A percentile compares a stretch with the other conserved stretches of the same genome.
Evolutionary conservation across 2,329 filamentous ascomycete species (phyloP).

Genomic region (Tolypocladium tropicale): DNA sequence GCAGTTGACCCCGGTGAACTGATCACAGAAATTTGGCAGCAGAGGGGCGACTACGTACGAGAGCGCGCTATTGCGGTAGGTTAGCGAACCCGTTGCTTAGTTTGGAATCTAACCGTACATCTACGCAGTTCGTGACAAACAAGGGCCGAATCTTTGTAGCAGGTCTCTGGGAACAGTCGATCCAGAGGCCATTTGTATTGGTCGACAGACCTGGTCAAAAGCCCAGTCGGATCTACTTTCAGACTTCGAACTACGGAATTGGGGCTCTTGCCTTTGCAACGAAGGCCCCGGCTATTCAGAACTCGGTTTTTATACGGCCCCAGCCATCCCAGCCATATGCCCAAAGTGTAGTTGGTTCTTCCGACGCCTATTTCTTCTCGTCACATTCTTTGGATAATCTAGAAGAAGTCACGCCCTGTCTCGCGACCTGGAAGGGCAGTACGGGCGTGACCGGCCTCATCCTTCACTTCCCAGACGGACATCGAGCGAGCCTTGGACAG

Average conservation of each 20-base stretch:
- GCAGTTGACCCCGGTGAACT: background rate
- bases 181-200: background rate
- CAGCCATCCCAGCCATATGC: background rate
- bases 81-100: background rate
- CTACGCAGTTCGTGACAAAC: background rate
- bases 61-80: background rate
- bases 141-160: background rate
- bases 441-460: background rate
- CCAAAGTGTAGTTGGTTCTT: too few species aligned
- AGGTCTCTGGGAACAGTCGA: background rate
- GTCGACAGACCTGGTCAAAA: background rate
- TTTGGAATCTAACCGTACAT: background rate
- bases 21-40: background rate
- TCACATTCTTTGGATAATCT: background rate
- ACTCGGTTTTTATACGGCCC: background rate
- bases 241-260: background rate
- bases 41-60: background rate
- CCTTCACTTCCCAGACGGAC: background rate
- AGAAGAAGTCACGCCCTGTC: background rate
- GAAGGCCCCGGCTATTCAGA: background rate
- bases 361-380: background rate
- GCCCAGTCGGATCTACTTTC: background rate
- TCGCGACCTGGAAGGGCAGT: background rate
- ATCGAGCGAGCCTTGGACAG: background rate
- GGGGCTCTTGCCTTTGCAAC: background rate